Conservation (phyloP, 331 rosid species). For the Ulmus americana region DNA sequence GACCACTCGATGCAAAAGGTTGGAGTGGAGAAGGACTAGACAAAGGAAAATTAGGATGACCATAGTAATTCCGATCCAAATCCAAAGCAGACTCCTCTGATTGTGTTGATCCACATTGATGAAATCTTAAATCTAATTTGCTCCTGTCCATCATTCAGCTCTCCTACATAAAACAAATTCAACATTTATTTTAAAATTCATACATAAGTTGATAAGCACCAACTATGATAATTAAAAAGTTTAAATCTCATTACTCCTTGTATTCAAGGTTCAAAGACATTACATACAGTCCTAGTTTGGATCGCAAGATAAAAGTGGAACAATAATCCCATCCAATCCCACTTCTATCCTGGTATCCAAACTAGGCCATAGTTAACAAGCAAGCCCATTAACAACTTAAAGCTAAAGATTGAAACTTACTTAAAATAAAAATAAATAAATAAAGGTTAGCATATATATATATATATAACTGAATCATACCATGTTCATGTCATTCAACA, state of each 20-base stretch:
- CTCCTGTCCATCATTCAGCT: conserved; percentile 66
- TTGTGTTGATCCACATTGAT: conserved; percentile 73
- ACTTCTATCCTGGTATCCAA: too few species aligned
- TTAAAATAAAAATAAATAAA: background rate
- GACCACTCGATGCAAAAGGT: conserved; percentile 69
- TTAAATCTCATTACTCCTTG: conserved; percentile 16
- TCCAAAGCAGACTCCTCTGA: conserved; percentile 83
- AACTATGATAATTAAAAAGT: conserved; percentile 2
- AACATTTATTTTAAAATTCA: conserved; percentile 18
- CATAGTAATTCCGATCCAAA: conserved; percentile 63
- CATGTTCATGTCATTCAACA: background rate
- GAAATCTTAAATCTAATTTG: conserved; percentile 51
- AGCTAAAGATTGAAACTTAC: background rate
- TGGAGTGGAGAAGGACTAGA: conserved; percentile 65
- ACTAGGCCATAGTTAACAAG: background rate
- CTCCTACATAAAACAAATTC: conserved; percentile 42
- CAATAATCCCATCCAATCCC: too few species aligned
- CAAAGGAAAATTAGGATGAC: conserved; percentile 53
- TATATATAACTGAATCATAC: background rate
- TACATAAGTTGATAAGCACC: conserved; percentile 4
- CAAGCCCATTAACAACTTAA: background rate
- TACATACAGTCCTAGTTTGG: background rate
- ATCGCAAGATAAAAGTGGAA: too few species aligned
- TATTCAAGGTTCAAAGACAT: conserved; percentile 15
- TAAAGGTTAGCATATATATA: background rate